Conservation (phyloP, 192 early-diverging fungal genomes). For the Coemansia sp. region DNA sequence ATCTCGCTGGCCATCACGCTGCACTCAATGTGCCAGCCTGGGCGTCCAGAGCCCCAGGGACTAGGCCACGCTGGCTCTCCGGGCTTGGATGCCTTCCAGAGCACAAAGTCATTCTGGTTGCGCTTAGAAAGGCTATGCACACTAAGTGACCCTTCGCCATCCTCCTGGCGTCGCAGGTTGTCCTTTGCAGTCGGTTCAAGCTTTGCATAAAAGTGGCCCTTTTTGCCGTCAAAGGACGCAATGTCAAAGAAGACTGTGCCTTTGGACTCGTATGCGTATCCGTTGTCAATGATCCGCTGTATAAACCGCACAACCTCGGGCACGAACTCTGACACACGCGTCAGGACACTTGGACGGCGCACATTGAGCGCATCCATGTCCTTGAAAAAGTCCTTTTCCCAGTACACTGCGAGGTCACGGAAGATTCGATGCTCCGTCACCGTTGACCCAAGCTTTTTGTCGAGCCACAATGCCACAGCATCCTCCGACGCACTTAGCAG, state of each 20-base stretch:
- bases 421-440: constrained; percentile 92
- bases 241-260: constrained; percentile 95
- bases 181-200: constrained; percentile 87
- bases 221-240: constrained; percentile 71
- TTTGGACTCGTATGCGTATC: constrained; percentile 84
- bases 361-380: constrained; percentile 93
- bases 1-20: constrained; percentile 96
- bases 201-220: constrained; percentile 92
- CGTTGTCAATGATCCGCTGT: constrained; percentile 90
- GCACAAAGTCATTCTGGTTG: constrained; percentile 83
- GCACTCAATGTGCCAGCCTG: constrained; percentile 99
- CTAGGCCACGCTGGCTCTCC: constrained; percentile 94
- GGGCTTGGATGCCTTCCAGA: constrained; percentile 93
- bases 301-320: constrained; percentile 91
- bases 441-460: constrained; percentile 50
- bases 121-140: constrained; percentile 67
- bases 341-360: constrained; percentile 81
- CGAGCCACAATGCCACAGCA: constrained; percentile 48
- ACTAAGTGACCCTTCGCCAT: constrained; percentile 89
- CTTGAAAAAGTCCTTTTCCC: constrained; percentile 90
- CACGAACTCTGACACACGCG: constrained; percentile 95
- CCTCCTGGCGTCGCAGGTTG: constrained; percentile 71
- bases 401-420: constrained; percentile 87
- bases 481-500: constrained; percentile 32
- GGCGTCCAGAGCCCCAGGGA: constrained; percentile 91